phyloP scores from a whole-genome alignment of 2,329 filamentous ascomycete species.

The Daldinia eschscholtzii region DNA sequence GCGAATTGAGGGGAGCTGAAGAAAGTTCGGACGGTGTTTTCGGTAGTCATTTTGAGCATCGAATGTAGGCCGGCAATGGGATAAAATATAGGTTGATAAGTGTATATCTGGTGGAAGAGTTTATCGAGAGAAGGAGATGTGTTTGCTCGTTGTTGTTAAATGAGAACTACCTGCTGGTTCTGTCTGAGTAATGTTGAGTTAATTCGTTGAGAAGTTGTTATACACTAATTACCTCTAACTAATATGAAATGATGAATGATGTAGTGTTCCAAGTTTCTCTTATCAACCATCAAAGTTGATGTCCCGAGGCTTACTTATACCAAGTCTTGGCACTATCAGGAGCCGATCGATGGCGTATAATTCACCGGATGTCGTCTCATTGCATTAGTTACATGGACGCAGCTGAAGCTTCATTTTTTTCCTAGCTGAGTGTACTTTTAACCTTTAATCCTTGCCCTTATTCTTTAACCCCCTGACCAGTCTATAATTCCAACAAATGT shows the following conservation, averaged over 20 bases:
- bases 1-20: slow-evolving; percentile 85
- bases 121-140: slow-evolving; percentile 10
- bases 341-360: slow-evolving; percentile 37
- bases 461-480: slow-evolving; percentile 9
- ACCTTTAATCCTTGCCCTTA: slow-evolving; percentile 6
- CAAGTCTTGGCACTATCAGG: slow-evolving; percentile 27
- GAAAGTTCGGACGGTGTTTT: slow-evolving; percentile 80
- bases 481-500: slow-evolving; percentile 33
- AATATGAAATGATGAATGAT: slow-evolving; percentile 12
- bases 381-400: not conserved
- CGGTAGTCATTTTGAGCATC: slow-evolving; percentile 68
- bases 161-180: slow-evolving; percentile 18
- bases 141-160: slow-evolving; percentile 32
- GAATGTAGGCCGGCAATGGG: not conserved
- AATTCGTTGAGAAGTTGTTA: slow-evolving; percentile 31
- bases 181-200: slow-evolving; percentile 38
- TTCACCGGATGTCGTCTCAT: slow-evolving; percentile 1
- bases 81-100: slow-evolving; percentile 13
- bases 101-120: slow-evolving; percentile 23
- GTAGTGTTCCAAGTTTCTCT: slow-evolving; percentile 12
- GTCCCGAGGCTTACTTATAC: slow-evolving; percentile 21
- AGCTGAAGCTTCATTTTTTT: slow-evolving; percentile 21
- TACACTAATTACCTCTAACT: too few relatives aligned
- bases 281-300: slow-evolving; percentile 15
- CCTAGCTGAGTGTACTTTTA: slow-evolving; percentile 27